These are phyloP conservation scores for Sordariomycetes sp. DNA, from an alignment of 2,329 filamentous ascomycete species.

Conservation along the genomic window DNA sequence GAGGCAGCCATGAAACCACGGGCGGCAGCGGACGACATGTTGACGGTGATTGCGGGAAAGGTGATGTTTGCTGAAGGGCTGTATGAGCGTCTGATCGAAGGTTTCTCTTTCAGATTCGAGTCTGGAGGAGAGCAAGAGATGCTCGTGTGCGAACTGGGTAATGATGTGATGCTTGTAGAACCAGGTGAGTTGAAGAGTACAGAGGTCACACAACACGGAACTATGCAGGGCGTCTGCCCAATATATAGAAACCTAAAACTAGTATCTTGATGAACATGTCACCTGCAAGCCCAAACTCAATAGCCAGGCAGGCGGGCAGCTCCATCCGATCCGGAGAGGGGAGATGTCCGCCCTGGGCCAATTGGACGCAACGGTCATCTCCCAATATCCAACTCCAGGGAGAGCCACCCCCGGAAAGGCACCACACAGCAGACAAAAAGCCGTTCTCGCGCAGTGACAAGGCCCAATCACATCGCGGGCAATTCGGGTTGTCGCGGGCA, in stretches of 20 bases:
- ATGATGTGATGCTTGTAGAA: not conserved
- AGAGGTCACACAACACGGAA: not conserved
- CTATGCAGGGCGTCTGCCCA: not conserved
- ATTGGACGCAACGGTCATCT: not conserved
- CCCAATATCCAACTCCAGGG: not conserved
- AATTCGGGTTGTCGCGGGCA: not conserved
- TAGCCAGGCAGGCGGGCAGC: not conserved
- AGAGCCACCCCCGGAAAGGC: not conserved
- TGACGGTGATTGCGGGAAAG: not conserved
- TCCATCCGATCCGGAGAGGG: not conserved
- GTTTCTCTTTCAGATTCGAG: not conserved
- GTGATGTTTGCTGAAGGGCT: not conserved
- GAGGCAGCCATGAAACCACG: conserved; percentile 8
- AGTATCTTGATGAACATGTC: not conserved
- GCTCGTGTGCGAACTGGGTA: not conserved
- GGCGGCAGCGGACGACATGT: not conserved
- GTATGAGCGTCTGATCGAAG: not conserved
- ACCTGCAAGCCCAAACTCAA: not conserved
- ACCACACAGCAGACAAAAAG: not conserved
- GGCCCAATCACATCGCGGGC: not conserved
- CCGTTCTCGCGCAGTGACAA: not conserved
- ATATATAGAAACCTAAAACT: not conserved
- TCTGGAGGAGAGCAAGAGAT: not conserved
- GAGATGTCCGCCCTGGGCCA: not conserved
- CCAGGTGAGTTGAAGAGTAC: not conserved